These are phyloP conservation scores for Capsicum baccatum DNA, from an alignment of 257 asterid genomes.

Conservation along the genomic window DNA sequence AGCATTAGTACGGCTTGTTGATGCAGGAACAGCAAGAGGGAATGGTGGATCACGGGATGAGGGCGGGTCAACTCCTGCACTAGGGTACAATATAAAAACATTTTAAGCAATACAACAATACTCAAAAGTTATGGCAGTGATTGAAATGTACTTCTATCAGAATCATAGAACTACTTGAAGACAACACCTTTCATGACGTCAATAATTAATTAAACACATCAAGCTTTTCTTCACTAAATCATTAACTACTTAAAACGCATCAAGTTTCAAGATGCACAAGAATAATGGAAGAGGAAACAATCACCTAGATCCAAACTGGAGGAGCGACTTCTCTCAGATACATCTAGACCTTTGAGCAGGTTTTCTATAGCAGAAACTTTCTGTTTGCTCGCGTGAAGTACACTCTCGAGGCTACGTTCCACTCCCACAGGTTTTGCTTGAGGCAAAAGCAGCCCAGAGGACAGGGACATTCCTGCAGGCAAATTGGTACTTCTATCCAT, in stretches of 20 bases:
- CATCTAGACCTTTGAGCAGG: conserved; percentile 89
- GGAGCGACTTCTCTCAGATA: conserved; percentile 79
- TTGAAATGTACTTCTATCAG: neutral
- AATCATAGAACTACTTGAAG: neutral
- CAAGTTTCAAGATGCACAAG: conserved; percentile 21
- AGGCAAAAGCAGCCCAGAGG: conserved; percentile 77
- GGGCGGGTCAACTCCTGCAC: conserved; percentile 99
- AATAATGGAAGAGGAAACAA: conserved; percentile 45
- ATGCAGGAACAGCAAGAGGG: conserved; percentile 98
- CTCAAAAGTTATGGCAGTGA: conserved; percentile 29
- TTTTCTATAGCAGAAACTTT: conserved; percentile 98
- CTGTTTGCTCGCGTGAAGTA: conserved; percentile 93
- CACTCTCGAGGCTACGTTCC: conserved; percentile 96
- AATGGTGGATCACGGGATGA: conserved; percentile 99
- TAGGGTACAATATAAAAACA: conserved; percentile 62
- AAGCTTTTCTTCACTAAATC: neutral
- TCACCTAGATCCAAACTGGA: conserved; percentile 99
- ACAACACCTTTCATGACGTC: neutral
- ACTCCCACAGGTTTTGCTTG: conserved; percentile 73
- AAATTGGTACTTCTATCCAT: conserved; percentile 87
- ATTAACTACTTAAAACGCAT: neutral
- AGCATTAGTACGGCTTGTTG: conserved; percentile 67
- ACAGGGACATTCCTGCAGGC: conserved; percentile 63
- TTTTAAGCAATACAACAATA: conserved; percentile 54
- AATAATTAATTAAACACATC: neutral